A percentile compares a stretch with the other conserved stretches of the same genome.
Evolutionary conservation across 208 protist genomes (phyloP).

Genomic region (Kentomonas sorsogonicus): DNA sequence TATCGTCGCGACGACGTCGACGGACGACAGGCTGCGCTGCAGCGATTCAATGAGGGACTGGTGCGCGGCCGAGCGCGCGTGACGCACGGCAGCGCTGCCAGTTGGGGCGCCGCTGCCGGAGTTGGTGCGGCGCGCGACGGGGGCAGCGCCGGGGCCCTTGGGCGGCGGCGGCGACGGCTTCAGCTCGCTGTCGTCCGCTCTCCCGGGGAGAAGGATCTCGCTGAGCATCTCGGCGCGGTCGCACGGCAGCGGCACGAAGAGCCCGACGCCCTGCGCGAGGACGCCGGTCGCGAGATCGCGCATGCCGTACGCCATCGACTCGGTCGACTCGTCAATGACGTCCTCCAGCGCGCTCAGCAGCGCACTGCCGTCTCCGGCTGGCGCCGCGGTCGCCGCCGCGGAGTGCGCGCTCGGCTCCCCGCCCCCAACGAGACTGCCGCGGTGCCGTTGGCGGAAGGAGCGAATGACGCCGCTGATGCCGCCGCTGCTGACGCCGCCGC

Average conservation of each 20-base stretch:
- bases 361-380: slow-evolving; percentile 15
- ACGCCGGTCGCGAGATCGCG: slow-evolving; percentile 41
- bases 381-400: slow-evolving; percentile 11
- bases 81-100: too few relatives aligned
- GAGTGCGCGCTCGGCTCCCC: background rate
- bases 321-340: slow-evolving; percentile 67
- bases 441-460: too few relatives aligned
- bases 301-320: slow-evolving; percentile 41
- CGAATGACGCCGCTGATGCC: slow-evolving; percentile 17
- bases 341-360: slow-evolving; percentile 61
- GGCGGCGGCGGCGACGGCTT: too few relatives aligned
- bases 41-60: too few relatives aligned
- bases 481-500: background rate
- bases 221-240: slow-evolving; percentile 54
- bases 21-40: too few relatives aligned
- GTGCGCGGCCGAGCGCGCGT: too few relatives aligned
- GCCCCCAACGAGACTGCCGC: background rate
- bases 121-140: too few relatives aligned
- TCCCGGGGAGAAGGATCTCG: slow-evolving; percentile 34
- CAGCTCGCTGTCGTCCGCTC: slow-evolving; percentile 14
- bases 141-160: too few relatives aligned
- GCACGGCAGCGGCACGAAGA: slow-evolving; percentile 66
- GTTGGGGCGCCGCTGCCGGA: too few relatives aligned
- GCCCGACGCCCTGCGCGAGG: slow-evolving; percentile 59
- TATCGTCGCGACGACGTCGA: too few relatives aligned